A percentile compares a stretch with the other conserved stretches of the same genome.
Conservation (phyloP, 164 flowering plant species). For the Kingdonia uniflora region DNA sequence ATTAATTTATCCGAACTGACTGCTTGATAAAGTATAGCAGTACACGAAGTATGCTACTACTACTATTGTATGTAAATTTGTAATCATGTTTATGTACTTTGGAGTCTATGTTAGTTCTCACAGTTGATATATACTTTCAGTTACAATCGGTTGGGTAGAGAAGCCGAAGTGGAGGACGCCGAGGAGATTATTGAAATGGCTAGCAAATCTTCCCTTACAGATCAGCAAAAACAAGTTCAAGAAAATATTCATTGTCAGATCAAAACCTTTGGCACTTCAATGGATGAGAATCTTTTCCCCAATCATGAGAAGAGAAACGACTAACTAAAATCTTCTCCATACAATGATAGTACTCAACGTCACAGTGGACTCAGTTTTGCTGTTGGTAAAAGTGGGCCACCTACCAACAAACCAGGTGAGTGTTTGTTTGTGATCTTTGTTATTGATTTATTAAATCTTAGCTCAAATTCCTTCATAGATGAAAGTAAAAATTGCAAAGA, state of each 20-base stretch:
- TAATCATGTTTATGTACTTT: neutral
- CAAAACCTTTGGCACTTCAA: slow-evolving; percentile 35
- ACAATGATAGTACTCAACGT: slow-evolving; percentile 27
- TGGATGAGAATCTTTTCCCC: slow-evolving; percentile 70
- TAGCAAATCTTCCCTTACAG: slow-evolving; percentile 52
- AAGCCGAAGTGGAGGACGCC: slow-evolving; percentile 78
- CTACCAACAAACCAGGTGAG: slow-evolving; percentile 39
- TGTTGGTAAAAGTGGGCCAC: slow-evolving; percentile 36
- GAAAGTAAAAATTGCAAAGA: no score
- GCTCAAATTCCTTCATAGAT: no score
- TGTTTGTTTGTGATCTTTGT: neutral
- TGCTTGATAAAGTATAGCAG: no score
- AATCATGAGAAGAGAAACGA: slow-evolving; percentile 20
- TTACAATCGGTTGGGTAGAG: slow-evolving; percentile 60
- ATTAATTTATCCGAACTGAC: no score
- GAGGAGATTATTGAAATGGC: slow-evolving; percentile 85
- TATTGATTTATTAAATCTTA: no score
- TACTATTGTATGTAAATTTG: no score
- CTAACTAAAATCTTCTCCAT: slow-evolving; percentile 11
- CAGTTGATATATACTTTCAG: slow-evolving; percentile 29
- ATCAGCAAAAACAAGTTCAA: slow-evolving; percentile 80
- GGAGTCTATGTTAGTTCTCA: slow-evolving; percentile 2
- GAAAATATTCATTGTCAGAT: slow-evolving; percentile 81
- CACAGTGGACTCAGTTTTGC: slow-evolving; percentile 84
- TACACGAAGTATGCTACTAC: no score